These are phyloP conservation scores for Gynochthodes officinalis DNA, from an alignment of 257 asterid genomes.

Conservation along the genomic window DNA sequence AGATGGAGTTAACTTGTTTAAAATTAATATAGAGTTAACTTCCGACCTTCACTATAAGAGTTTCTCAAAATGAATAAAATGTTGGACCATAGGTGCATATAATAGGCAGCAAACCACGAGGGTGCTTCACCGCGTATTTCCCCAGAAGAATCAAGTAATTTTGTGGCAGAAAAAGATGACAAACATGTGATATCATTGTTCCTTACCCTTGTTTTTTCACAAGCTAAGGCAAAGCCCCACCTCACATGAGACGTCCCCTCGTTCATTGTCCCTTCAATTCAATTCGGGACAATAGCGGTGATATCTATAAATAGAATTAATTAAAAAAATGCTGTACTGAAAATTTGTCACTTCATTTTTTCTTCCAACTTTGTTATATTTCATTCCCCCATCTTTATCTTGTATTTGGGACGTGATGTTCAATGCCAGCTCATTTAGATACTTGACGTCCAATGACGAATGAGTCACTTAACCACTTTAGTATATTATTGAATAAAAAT, in stretches of 20 bases:
- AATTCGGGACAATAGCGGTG: background rate
- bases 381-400: too few species aligned
- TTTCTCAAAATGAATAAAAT: too few species aligned
- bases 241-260: slow-evolving; percentile 26
- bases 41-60: too few species aligned
- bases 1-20: too few species aligned
- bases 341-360: background rate
- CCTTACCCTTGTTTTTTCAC: background rate
- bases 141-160: too few species aligned
- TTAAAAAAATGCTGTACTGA: too few species aligned
- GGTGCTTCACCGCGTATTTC: background rate
- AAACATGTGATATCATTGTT: slow-evolving; percentile 29
- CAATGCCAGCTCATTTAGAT: slow-evolving; percentile 9
- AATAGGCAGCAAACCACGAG: background rate
- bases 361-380: background rate
- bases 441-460: too few species aligned
- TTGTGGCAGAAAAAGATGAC: background rate
- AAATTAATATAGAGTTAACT: too few species aligned
- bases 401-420: background rate
- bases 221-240: slow-evolving; percentile 31
- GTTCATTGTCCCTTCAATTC: slow-evolving; percentile 3
- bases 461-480: too few species aligned
- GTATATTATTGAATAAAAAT: too few species aligned
- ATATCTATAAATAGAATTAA: slow-evolving; percentile 1
- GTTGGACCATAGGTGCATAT: too few species aligned